Base-by-base conservation (phyloP, 2,329 filamentous ascomycete species). In the Aspergillus alliaceus region DNA sequence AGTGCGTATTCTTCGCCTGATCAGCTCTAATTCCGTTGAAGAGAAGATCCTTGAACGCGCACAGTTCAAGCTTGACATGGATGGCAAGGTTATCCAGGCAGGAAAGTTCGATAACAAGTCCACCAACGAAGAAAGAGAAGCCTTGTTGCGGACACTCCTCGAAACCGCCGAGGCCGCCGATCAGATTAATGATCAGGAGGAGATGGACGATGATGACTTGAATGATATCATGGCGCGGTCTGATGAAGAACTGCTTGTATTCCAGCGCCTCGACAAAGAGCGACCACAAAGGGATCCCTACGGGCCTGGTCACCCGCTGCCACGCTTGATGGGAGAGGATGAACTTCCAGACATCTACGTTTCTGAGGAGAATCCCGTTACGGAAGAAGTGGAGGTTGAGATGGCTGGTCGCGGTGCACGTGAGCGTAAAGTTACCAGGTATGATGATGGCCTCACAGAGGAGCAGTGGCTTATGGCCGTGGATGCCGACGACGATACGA, bases 91-190 rank as follows among this genome's bases (percentile, higher is more conserved):
- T 72, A 99, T 99, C 66, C 95, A 99, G 74, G 95, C 95, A 58
- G 95, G 95, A 86, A 96, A 96, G 72, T 99, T 99, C 79, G 95
- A 99, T 68, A 98, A 99, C 80, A 99, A 98, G 72, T 99, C 95
- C 1, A 98, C 95, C 0, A 95, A 97, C 73, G 96, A 96, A 54
- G 95, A 99, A 76, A 91, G 95, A 82, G 95, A 99, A 70, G 93
- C 95, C 42, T 93, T 99, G 86, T 81, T 99, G 66, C 88, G 95
- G 68, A 96, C 96, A 49, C 86, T 99, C 70, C 82, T 99, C 59
- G 95, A 99, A 74, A 89, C 89, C 58, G 86, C 86, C 4, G 86
- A 89, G 69, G 84, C 82, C 35, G 84, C 84, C 2, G 86, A 88
- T 40, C 82, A 80, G 58, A 86, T 93, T 7, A 89, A 90, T 56